Base-by-base conservation (phyloP, 2,329 filamentous ascomycete species). In the Dactylellina haptotyla region DNA sequence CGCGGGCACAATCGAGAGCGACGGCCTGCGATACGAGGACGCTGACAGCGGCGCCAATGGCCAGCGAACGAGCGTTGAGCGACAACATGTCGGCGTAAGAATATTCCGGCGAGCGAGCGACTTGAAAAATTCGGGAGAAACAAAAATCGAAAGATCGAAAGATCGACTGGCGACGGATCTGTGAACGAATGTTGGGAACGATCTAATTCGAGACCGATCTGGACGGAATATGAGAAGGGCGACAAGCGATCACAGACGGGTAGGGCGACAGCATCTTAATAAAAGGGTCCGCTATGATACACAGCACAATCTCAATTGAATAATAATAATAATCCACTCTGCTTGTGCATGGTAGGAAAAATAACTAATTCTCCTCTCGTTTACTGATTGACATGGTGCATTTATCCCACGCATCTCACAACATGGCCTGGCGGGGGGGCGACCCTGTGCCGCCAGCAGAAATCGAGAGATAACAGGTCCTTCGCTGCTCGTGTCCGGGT, bases 1-100 rank as follows among this genome's bases (percentile, higher is more conserved):
- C 67, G 53, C 59, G 45, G 37, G 59, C 43, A 37, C 67, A 72
- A 32, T 72, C 67, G 45, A 72, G 67, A 32, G 67, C 67, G 37
- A 61, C 25, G 12, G 30, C 39, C 12, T 34, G 59, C 39, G 67
- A 65, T 9, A 64, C n/a, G 18, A 72, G 18, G 12, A 25, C 16
- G 32, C 16, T 45, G 14, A 50, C 32, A 28, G 56, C 45, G 28
- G 64, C 64, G 56, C 56, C 43, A 57, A 65, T 4, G 34, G 46
- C 59, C 51, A 65, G 58, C 28, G 45, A 41, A 48, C 34, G 34
- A 51, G 45, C n/a, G 26, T 37, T 30, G 46, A 59, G 41, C 39
- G 57, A n/a, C 18, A 62, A 41, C 64, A 69, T 61, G 8, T 3
- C 16, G 28, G 23, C 46, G 32, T 9, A 16, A 37, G 32, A 10